Base-by-base conservation (phyloP, 495 filamentous ascomycete genomes). In the Cenococcum geophilum region DNA sequence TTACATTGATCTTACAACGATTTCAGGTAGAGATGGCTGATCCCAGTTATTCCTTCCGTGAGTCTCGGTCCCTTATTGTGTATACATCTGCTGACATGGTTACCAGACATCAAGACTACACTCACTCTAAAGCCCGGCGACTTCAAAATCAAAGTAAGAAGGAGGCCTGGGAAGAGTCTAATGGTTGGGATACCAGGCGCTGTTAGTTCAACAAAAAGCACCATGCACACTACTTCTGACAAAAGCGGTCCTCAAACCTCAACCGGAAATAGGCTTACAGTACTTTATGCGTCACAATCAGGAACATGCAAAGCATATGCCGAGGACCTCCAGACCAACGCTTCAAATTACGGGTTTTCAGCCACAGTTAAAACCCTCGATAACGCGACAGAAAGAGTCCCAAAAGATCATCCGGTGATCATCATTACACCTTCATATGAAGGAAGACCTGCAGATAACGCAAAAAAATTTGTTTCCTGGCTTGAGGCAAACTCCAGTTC, bases 251-350 rank as follows among this genome's bases (percentile, higher is more conserved):
- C 18, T 14, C 40, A 45, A 16, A 10, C 40, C 40, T 18, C 12
- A 16, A 14, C 4, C 12, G 18, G 40, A 45, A 18, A 45, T 14
- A 45, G 40, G 18, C 18, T 64, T n/a, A 64, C 40, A 35, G 25
- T 64, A 8, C 32, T 64, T 4, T 65, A 65, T 40, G 62, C 49
- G 1, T 60, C 57, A 2, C 37, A 65, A 16, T 18, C 62, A 5
- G 62, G 62, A 8, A 61, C 62, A n/a, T 60, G 62, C 45, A 56
- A 65, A 43, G 25, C 57, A 3, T 65, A 45, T 20, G 62, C 62
- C 5, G 40, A 65, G 11, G 58, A 56, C 8, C n/a, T 65, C 8
- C 36, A 56, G 27, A 37, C 50, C 11, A 57, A 57, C n/a, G 62
- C 62, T 4, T n/a, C 52, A 12, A 49, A 51, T 20, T 57, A 40